Evolutionary conservation across 225 moss, liverwort and hornwort species (phyloP).

Genomic region (Neckera pumila): DNA sequence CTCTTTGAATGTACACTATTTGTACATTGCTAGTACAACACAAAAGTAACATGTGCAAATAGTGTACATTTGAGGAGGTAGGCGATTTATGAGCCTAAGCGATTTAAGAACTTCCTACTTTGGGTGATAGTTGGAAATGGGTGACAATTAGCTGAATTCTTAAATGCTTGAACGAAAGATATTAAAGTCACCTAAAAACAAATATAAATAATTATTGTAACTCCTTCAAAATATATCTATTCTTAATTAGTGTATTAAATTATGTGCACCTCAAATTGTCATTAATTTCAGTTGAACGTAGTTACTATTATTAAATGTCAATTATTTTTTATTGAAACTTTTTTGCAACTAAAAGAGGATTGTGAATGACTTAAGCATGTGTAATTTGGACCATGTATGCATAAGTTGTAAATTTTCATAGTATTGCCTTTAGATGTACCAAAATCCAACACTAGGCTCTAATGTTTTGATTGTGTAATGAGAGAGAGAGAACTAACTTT

Average conservation of each 20-base stretch:
- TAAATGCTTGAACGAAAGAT: not conserved
- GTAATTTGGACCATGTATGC: not conserved
- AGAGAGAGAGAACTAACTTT: not conserved
- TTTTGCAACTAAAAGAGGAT: not conserved
- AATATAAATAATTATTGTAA: not conserved
- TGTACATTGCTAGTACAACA: too few species aligned
- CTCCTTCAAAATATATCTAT: not conserved
- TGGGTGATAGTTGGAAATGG: not conserved
- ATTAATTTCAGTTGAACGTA: not conserved
- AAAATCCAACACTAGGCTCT: not conserved
- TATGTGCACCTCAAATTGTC: not conserved
- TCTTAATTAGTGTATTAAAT: not conserved
- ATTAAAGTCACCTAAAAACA: not conserved
- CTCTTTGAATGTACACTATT: too few species aligned
- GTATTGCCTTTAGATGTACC: not conserved
- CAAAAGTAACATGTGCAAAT: too few species aligned
- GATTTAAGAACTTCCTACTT: too few species aligned
- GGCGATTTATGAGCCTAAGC: too few species aligned
- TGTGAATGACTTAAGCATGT: not conserved
- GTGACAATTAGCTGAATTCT: not conserved
- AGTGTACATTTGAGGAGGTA: too few species aligned
- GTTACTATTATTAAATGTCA: not conserved
- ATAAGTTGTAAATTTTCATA: not conserved
- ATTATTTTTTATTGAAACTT: not conserved
- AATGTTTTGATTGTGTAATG: not conserved